These are phyloP conservation scores for Globisporangium spiculum DNA, from an alignment of 352 stramenopile genomes.

Conservation along the genomic window DNA sequence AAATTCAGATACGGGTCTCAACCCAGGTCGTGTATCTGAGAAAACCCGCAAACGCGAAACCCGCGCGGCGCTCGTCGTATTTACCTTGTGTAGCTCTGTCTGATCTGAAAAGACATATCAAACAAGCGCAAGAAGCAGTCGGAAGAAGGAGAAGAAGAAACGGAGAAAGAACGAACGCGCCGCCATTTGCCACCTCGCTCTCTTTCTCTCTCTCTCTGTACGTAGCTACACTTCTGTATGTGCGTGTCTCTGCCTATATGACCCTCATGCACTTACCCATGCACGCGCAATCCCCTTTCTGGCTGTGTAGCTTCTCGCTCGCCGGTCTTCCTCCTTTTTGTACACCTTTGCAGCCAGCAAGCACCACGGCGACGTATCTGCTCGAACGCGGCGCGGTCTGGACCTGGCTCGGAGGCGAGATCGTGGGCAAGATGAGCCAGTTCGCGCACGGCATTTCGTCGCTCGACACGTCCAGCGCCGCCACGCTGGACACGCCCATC, in stretches of 20 bases:
- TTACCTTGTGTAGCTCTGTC: background rate
- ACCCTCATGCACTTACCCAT: background rate
- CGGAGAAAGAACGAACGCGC: background rate
- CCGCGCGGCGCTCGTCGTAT: no score
- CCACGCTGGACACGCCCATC: slow-evolving; percentile 37
- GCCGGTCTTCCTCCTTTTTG: background rate
- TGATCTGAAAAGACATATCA: slow-evolving; percentile 6
- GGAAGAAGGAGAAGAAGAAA: slow-evolving; percentile 3
- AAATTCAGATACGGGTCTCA: background rate
- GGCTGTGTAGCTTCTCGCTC: background rate
- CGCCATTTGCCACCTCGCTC: background rate
- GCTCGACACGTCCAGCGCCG: slow-evolving; percentile 44
- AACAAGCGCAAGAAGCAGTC: background rate
- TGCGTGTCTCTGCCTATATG: background rate
- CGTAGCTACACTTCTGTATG: background rate
- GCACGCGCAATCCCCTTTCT: background rate
- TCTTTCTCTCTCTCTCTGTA: background rate
- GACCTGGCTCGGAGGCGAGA: slow-evolving; percentile 38
- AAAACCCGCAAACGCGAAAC: background rate
- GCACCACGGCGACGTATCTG: slow-evolving; percentile 20
- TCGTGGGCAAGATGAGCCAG: slow-evolving; percentile 67
- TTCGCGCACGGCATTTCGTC: slow-evolving; percentile 82
- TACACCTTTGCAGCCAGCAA: background rate
- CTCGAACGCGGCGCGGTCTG: slow-evolving; percentile 20
- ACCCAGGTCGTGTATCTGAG: background rate